These are phyloP conservation scores for Mycena maculata DNA, from an alignment of 768 basidiomycete genomes.

Conservation along the genomic window DNA sequence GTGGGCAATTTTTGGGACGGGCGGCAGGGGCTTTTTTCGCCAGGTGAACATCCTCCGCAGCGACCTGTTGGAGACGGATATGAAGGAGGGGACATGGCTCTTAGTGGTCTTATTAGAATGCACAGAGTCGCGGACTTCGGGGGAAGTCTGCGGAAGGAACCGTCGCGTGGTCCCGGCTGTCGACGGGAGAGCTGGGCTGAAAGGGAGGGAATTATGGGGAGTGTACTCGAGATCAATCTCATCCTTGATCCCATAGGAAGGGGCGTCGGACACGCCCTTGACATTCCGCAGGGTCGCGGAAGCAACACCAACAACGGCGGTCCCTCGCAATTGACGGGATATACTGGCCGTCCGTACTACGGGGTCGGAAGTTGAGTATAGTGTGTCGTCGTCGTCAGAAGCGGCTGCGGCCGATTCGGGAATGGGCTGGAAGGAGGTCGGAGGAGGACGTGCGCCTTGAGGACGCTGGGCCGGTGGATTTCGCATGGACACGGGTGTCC, in stretches of 20 bases:
- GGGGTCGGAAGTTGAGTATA: slow-evolving; percentile 47
- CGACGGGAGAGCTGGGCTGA: slow-evolving; percentile 41
- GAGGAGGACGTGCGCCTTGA: slow-evolving; percentile 45
- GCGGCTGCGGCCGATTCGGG: slow-evolving; percentile 38
- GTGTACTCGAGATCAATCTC: slow-evolving; percentile 31
- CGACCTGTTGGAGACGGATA: slow-evolving; percentile 59
- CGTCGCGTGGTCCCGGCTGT: slow-evolving; percentile 35
- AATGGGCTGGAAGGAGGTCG: slow-evolving; percentile 50
- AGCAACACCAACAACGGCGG: slow-evolving; percentile 48
- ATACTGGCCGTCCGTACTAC: slow-evolving; percentile 42
- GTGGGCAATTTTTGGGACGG: slow-evolving; percentile 64
- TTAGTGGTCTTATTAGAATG: slow-evolving; percentile 60
- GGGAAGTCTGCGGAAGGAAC: slow-evolving; percentile 31
- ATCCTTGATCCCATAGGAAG: slow-evolving; percentile 33
- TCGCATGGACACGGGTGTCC: slow-evolving; percentile 34
- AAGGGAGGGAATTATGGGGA: slow-evolving; percentile 32
- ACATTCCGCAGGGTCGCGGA: slow-evolving; percentile 46
- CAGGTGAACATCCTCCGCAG: slow-evolving; percentile 52
- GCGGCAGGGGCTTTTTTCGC: slow-evolving; percentile 69
- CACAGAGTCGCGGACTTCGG: slow-evolving; percentile 50
- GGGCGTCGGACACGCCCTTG: slow-evolving; percentile 32
- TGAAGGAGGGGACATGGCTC: slow-evolving; percentile 62
- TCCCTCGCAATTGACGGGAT: slow-evolving; percentile 31
- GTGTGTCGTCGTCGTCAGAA: slow-evolving; percentile 53
- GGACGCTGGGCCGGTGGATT: slow-evolving; percentile 32